Evolutionary conservation across 495 filamentous ascomycete species (phyloP), one percentile per base, ranked within the genome.

Genomic region (Sordaria brevicollis): DNA sequence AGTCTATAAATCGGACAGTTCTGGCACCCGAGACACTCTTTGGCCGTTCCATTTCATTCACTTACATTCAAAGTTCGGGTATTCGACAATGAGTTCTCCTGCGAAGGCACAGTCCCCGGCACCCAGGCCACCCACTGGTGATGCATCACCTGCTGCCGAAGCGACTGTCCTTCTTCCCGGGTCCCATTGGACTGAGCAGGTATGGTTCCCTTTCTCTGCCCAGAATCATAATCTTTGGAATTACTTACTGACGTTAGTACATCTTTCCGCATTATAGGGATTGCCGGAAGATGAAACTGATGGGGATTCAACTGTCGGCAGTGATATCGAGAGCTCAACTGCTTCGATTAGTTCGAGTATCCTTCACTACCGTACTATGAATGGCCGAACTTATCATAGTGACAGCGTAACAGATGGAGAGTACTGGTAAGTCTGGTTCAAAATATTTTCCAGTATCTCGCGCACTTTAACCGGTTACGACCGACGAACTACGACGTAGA

Each of bases 21-120:
- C 21, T 15, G 43, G 43, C 21, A 54, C 43, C 41, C 41, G 9
- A 21, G 21, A 1, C 8, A 21, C n/a, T 49, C 21, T 19, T 49
- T 21, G 41, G 9, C n/a, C n/a, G n/a, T 19, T 21, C 41, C 41
- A 49, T 21, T 8, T 4, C 10, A 17, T 21, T 49, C 19, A 25
- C 43, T 10, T 10, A 13, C 13, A 25, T 11, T 54, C 2, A 21
- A 54, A 54, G 11, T 25, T 13, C 43, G 3, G 21, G 0, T 2
- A 49, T 49, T 49, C 9, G 1, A 49, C 9, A 9, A 49, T 49
- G 41, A 25, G 19, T 25, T 49, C 43, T 57, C 11, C 43, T 19
- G 43, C 43, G 86, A 83, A 79, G 89, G 89, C 13, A 91, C 89
- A 0, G 91, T 92, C 65, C 92, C 90, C 83, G 91, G 91, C 74